These are phyloP conservation scores for Mayamaea pseudoterrestris DNA, from an alignment of 108 stramenopile genomes.

Conservation along the genomic window DNA sequence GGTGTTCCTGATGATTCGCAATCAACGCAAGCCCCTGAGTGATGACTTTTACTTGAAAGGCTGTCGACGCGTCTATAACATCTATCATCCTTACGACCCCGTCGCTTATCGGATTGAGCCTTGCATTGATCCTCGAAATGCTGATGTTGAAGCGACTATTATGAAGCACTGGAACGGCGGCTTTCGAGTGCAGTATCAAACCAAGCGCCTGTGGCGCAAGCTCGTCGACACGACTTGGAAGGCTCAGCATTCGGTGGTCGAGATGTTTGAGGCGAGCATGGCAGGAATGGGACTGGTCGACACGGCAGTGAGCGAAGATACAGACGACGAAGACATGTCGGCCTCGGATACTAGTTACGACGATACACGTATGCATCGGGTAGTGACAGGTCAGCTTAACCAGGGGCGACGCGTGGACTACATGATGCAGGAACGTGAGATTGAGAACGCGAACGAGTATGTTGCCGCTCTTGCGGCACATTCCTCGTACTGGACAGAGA, in stretches of 20 bases:
- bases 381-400: conserved; percentile 28
- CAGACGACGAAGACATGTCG: conserved; percentile 3
- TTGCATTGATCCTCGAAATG: conserved; percentile 29
- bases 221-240: conserved; percentile 28
- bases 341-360: conserved; percentile 6
- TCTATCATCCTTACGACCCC: conserved; percentile 69
- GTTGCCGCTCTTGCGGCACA: conserved; percentile 74
- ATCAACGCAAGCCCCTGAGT: conserved; percentile 29
- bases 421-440: conserved; percentile 71
- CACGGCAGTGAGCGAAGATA: conserved; percentile 11
- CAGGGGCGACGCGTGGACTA: conserved; percentile 42
- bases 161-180: conserved; percentile 78
- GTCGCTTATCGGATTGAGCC: conserved; percentile 77
- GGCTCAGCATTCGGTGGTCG: conserved; percentile 36
- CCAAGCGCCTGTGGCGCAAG: conserved; percentile 39
- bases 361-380: conserved; percentile 1
- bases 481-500: conserved; percentile 66
- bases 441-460: conserved; percentile 78
- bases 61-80: conserved; percentile 53
- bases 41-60: conserved; percentile 31
- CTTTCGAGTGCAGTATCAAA: conserved; percentile 73
- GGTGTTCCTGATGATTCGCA: conserved; percentile 63
- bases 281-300: conserved; percentile 38
- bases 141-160: conserved; percentile 43
- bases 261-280: conserved; percentile 33